phyloP scores from a whole-genome alignment of 805 yeast species.

The Hanseniaspora pseudoguilliermondii region DNA sequence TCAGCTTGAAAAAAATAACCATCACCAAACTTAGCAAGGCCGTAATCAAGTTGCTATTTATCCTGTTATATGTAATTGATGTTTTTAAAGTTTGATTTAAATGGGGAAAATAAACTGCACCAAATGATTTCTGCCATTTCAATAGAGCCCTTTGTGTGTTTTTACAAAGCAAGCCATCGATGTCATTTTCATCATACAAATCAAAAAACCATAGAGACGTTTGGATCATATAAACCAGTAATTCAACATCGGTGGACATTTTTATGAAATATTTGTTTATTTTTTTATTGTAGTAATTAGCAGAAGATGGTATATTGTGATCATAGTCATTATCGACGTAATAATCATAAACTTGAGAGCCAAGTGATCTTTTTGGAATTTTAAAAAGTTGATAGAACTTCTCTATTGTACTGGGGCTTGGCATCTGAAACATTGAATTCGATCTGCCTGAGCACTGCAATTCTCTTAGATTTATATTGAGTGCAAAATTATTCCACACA shows the following conservation, averaged over 20 bases:
- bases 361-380: conserved; percentile 32
- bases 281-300: conserved; percentile 14
- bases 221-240: conserved; percentile 59
- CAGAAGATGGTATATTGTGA: background rate
- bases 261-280: background rate
- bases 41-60: conserved; percentile 25
- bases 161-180: conserved; percentile 77
- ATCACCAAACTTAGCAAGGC: conserved; percentile 68
- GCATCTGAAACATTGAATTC: conserved; percentile 53
- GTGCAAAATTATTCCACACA: conserved; percentile 46
- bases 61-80: conserved; percentile 5
- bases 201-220: conserved; percentile 66
- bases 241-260: conserved; percentile 55
- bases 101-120: conserved; percentile 32
- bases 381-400: conserved; percentile 68
- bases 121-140: conserved; percentile 75
- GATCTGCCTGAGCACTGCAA: conserved; percentile 79
- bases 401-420: conserved; percentile 66
- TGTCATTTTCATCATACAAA: conserved; percentile 49
- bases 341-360: conserved; percentile 19
- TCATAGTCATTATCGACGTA: background rate
- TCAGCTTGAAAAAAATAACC: conserved; percentile 52
- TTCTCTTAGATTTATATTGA: conserved; percentile 65
- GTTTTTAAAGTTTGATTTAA: conserved; percentile 8
- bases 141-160: conserved; percentile 58